Evolutionary conservation across 331 rosid species (phyloP).

Genomic region (Acacia concinna): DNA sequence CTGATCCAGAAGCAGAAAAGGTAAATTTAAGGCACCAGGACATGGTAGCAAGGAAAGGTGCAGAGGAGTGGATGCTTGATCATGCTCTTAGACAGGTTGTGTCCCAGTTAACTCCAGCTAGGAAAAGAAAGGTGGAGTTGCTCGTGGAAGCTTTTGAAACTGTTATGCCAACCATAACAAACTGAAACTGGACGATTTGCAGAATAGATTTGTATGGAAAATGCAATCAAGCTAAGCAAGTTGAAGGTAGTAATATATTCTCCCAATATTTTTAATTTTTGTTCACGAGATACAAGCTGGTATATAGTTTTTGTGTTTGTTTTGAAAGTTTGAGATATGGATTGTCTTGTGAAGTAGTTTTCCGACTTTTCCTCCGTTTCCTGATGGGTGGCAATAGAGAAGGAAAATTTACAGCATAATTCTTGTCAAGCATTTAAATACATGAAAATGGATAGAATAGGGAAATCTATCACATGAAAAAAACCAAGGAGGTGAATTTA

Average conservation of each 20-base stretch:
- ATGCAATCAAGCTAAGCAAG: slow-evolving; percentile 20
- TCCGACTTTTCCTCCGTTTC: neutral
- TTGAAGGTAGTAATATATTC: slow-evolving; percentile 31
- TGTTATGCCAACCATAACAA: slow-evolving; percentile 58
- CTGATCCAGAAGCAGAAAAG: slow-evolving; percentile 59
- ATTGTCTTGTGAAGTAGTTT: neutral
- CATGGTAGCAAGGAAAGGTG: slow-evolving; percentile 63
- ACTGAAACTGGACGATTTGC: slow-evolving; percentile 31
- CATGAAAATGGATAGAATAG: neutral
- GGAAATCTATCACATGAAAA: slow-evolving; percentile 19
- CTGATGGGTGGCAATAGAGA: neutral
- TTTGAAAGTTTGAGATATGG: neutral
- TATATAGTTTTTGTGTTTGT: neutral
- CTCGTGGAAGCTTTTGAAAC: slow-evolving; percentile 96
- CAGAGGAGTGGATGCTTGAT: slow-evolving; percentile 99
- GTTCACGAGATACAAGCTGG: neutral
- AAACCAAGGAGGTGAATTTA: neutral
- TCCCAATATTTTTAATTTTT: neutral
- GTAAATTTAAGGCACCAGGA: slow-evolving; percentile 69
- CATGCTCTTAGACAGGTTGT: slow-evolving; percentile 82
- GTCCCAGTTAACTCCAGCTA: slow-evolving; percentile 74
- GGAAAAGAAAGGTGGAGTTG: slow-evolving; percentile 80
- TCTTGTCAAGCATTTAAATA: slow-evolving; percentile 11
- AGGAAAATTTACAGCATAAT: neutral
- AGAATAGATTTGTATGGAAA: slow-evolving; percentile 24